phyloP scores from a whole-genome alignment of 345 rosid genomes.

The Acer saccharum region DNA sequence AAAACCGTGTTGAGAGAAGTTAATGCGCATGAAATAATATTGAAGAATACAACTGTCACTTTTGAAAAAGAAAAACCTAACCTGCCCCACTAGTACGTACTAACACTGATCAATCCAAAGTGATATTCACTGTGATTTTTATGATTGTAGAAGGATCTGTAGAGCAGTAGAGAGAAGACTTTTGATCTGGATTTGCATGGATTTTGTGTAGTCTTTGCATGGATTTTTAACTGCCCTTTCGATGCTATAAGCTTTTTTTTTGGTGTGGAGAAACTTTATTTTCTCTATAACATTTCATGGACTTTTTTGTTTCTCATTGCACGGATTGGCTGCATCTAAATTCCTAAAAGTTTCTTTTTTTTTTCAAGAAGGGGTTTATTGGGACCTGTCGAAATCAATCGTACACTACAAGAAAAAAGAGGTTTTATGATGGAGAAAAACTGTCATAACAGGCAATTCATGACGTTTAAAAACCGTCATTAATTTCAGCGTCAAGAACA shows the following conservation, averaged over 20 bases:
- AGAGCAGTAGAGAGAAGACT: conserved; percentile 1
- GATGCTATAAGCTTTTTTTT: neutral
- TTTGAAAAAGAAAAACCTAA: conserved; percentile 22
- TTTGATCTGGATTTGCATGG: conserved; percentile 23
- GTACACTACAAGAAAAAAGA: too few relatives aligned
- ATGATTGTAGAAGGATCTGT: conserved; percentile 6
- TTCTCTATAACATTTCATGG: neutral
- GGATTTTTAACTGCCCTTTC: neutral
- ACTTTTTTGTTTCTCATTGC: too few relatives aligned
- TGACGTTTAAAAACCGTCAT: too few relatives aligned
- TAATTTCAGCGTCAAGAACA: too few relatives aligned
- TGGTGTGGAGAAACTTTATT: neutral
- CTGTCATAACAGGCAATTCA: too few relatives aligned
- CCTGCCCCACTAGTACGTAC: conserved; percentile 8
- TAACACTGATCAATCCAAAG: neutral
- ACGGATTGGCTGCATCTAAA: neutral
- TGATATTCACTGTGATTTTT: neutral
- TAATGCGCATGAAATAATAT: conserved; percentile 22
- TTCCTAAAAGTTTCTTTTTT: too few relatives aligned
- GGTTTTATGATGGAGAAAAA: too few relatives aligned
- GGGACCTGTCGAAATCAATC: too few relatives aligned
- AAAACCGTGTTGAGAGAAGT: conserved; percentile 35
- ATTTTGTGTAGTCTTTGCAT: neutral
- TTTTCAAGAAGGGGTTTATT: too few relatives aligned
- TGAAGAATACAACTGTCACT: conserved; percentile 27